Base-by-base conservation (phyloP, 23 red algal species). In the Gracilaria vermiculophylla region DNA sequence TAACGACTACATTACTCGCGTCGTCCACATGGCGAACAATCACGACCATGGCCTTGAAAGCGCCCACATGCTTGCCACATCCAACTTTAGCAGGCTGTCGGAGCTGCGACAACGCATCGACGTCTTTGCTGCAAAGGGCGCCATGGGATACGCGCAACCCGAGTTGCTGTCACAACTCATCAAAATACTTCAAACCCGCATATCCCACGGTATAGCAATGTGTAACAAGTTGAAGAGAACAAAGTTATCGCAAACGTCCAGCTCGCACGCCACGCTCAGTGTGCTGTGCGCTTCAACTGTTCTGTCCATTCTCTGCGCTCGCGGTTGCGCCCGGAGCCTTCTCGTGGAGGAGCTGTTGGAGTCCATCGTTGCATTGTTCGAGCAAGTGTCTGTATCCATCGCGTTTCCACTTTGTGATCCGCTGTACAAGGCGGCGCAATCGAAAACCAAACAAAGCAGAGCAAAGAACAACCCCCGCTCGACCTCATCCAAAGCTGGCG, bases 301-400 rank as follows among this genome's bases (percentile, higher is more conserved):
- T 43, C 56, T 87, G 4, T 77, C 70, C n/a, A 64, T 87, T 49
- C 64, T 87, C 42, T 74, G 39, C 49, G 62, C 83, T 45, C 83
- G 43, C 5, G 52, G 67, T 19, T 24, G 62, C 45, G 62, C 83
- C 12, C 83, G 83, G 20, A 62, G 48, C 16, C 67, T 87, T 15
- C 64, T 87, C 53, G 83, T 87, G 35, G 67, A 87, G 48, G 83
- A 87, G 35, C 13, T 73, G 51, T 41, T 87, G 83, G 83, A 87
- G 24, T 37, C 64, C 8, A 58, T 87, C 33, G 67, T 76, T 51
- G 41, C 29, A 15, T 39, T 87, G 16, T 9, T 87, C 19, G 52
- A 62, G 10, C 10, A 52, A 14, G 83, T 87, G 8, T 87, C 43
- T 27, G 32, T 66, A 2, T 71, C 66, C 6, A 58, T 87, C 71